These are phyloP conservation scores for Paecilomyces fulvus DNA, from an alignment of 2,329 filamentous ascomycete species.

Conservation along the genomic window DNA sequence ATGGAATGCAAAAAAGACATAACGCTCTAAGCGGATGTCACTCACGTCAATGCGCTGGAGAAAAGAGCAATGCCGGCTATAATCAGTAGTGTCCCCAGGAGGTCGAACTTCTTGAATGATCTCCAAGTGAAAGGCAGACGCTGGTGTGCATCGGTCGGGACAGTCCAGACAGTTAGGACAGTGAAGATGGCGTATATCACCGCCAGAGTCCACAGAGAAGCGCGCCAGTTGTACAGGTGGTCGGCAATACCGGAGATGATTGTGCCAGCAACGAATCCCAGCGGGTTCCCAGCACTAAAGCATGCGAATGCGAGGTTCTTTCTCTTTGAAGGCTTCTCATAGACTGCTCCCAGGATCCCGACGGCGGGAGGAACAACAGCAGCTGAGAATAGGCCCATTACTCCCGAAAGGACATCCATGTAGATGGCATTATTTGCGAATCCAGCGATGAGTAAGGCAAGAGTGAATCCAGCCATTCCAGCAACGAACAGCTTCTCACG, in stretches of 20 bases:
- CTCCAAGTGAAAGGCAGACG: slow-evolving; percentile 37
- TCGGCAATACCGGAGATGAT: slow-evolving; percentile 56
- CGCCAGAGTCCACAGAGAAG: slow-evolving; percentile 52
- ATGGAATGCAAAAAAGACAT: background rate
- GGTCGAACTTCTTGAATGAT: slow-evolving; percentile 51
- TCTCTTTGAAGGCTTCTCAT: slow-evolving; percentile 51
- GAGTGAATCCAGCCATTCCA: slow-evolving; percentile 51
- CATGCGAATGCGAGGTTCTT: slow-evolving; percentile 60
- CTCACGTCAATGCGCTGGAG: slow-evolving; percentile 52
- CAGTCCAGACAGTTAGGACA: slow-evolving; percentile 50
- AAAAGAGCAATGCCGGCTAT: slow-evolving; percentile 59
- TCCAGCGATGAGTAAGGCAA: slow-evolving; percentile 50
- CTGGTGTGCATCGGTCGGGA: slow-evolving; percentile 47
- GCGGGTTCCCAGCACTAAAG: slow-evolving; percentile 50
- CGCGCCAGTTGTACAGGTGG: slow-evolving; percentile 55
- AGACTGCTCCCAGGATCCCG: slow-evolving; percentile 55
- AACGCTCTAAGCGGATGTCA: slow-evolving; percentile 5
- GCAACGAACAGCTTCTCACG: slow-evolving; percentile 52
- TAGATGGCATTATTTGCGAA: slow-evolving; percentile 52
- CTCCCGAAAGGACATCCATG: slow-evolving; percentile 54
- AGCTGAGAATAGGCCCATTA: slow-evolving; percentile 57
- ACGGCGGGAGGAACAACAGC: slow-evolving; percentile 57
- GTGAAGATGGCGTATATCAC: slow-evolving; percentile 57
- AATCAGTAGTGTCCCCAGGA: slow-evolving; percentile 52
- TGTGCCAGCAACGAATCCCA: slow-evolving; percentile 50